Evolutionary conservation across 192 early-diverging fungal genomes (phyloP).

Genomic region (Podila horticola): DNA sequence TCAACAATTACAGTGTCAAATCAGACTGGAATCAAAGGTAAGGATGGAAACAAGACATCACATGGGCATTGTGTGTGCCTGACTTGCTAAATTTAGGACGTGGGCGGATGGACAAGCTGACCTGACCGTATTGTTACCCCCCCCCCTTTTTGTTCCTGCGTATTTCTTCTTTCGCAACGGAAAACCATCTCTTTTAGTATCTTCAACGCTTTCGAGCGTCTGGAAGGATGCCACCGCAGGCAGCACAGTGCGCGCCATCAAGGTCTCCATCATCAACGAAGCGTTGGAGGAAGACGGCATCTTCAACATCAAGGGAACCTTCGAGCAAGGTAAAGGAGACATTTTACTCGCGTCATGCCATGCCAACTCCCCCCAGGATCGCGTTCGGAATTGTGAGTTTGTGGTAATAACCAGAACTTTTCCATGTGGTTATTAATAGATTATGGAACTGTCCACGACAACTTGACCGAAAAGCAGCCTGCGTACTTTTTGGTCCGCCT

Average conservation of each 20-base stretch:
- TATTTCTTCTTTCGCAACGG: not conserved
- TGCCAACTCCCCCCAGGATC: not conserved
- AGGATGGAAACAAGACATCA: not conserved
- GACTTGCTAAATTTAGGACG: not conserved
- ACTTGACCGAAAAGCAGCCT: conserved; percentile 67
- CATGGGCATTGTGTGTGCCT: not conserved
- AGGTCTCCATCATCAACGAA: conserved; percentile 59
- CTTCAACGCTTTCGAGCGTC: conserved; percentile 23
- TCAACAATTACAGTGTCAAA: conserved; percentile 27
- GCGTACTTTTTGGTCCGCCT: conserved; percentile 74
- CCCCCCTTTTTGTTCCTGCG: no score
- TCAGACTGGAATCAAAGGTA: conserved; percentile 52
- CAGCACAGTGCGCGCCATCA: conserved; percentile 53
- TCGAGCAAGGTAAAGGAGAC: conserved; percentile 49
- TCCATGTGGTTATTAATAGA: conserved; percentile 42
- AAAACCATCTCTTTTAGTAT: conserved; percentile 10
- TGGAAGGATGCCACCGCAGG: conserved; percentile 35
- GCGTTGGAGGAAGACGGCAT: conserved; percentile 53
- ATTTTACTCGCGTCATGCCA: not conserved
- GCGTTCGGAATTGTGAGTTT: not conserved
- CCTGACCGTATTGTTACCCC: no score
- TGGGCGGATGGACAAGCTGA: no score
- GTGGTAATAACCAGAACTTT: no score
- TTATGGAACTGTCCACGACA: conserved; percentile 56
- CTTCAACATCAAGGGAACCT: conserved; percentile 47